Evolutionary conservation across 2,329 filamentous ascomycete species (phyloP), one percentile per base, ranked within the genome.

Genomic region (Endoconidiophora laricicola): DNA sequence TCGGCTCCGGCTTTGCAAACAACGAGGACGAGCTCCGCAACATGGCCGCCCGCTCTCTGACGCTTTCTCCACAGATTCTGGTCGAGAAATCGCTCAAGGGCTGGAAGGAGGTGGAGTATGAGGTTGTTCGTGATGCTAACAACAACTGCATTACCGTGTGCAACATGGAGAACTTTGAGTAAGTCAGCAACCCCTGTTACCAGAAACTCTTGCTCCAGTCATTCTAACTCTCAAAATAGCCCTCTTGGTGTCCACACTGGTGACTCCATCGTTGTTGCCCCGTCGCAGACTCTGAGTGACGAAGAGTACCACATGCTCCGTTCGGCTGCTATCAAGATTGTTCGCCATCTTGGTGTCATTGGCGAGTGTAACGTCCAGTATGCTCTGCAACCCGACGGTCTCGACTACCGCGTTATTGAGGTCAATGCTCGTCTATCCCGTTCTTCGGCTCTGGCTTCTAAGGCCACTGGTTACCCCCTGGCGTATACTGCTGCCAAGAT

Each of bases 281-380:
- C 91, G 46, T 91, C 84, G 69, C 91, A 98, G 70, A 98, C 91
- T 22, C 73, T 98, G 61, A 94, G 85, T 61, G 91, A 98, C 60
- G 91, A 96, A 71, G 91, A 98, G 67, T 98, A 96, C 66, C 88
- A 98, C 72, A 96, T 98, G 91, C 85, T 98, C 58, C 86, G 91
- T 60, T 86, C 87, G 40, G 88, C 91, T 55, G 86, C 91, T 44
- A 95, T 96, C 72, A 96, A 96, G 74, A 95, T 98, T 61, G 85
- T 98, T 60, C 83, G 91, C 56, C 91, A 98, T 66, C 74, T 98
- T 57, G 90, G 90, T 58, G 91, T 98, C 46, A 90, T 96, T 44
- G 91, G 91, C 65, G 91, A 98, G 71, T 98, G 91, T 69, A 98
- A 98, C 65, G 88, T 95, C 33, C 90, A 96, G 68, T 98, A 98